Conservation (phyloP, 352 stramenopile genomes). For the Aphanomyces stellatus region DNA sequence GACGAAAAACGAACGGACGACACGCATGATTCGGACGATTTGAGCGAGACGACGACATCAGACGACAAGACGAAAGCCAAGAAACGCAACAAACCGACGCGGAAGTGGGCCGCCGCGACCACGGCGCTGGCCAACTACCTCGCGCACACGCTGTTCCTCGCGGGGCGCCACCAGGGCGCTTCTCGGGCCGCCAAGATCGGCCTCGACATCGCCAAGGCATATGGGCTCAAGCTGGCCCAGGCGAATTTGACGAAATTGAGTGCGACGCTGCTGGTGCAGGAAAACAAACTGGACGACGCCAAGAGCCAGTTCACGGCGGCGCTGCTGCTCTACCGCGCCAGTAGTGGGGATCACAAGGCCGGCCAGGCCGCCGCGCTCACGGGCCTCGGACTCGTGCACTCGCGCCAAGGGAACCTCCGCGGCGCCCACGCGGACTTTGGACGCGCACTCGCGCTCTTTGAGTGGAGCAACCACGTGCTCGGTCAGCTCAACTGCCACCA, state of each 20-base stretch:
- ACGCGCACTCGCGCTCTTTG: constrained; percentile 67
- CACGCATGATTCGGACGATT: not conserved
- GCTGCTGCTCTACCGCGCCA: constrained; percentile 66
- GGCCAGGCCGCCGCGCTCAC: constrained; percentile 64
- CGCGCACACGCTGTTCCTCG: constrained; percentile 62
- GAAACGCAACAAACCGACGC: too few relatives aligned
- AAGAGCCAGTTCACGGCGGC: constrained; percentile 71
- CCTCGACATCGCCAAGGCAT: constrained; percentile 61
- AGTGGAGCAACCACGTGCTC: constrained; percentile 75
- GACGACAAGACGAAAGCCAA: constrained; percentile 28
- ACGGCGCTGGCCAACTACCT: constrained; percentile 62
- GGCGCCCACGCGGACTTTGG: constrained; percentile 73
- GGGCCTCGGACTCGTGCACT: constrained; percentile 75
- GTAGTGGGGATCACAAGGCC: constrained; percentile 64
- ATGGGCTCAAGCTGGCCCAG: constrained; percentile 57
- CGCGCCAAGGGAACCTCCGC: constrained; percentile 63
- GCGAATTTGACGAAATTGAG: constrained; percentile 72
- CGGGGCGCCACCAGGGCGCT: constrained; percentile 55
- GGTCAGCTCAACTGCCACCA: constrained; percentile 76
- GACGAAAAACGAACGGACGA: not conserved
- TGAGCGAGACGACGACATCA: not conserved
- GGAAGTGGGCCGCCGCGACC: not conserved
- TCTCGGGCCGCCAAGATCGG: constrained; percentile 66
- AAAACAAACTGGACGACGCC: constrained; percentile 76
- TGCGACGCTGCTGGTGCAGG: constrained; percentile 45